Base-by-base conservation (phyloP, 2,329 filamentous ascomycete species). In the Beauveria scarabaeidicola region DNA sequence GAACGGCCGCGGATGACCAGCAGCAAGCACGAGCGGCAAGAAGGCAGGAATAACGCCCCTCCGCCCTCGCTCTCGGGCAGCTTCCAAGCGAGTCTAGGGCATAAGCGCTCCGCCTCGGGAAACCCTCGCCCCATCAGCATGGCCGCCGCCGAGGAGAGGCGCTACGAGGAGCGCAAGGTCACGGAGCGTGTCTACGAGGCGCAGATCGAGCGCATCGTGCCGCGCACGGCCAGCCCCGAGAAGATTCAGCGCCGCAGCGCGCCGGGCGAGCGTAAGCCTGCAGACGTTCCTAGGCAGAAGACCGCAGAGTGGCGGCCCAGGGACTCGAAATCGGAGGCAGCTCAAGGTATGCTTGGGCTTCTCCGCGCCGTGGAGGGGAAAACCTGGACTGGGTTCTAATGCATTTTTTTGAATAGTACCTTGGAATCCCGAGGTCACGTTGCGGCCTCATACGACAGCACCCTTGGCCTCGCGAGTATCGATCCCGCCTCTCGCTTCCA, bases 401-500 rank as follows among this genome's bases (percentile, higher is more conserved):
- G 40, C 40, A 17, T 38, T 61, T 8, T 52, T 25, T 55, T 27
- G 21, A 46, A 61, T 66, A 78, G 77, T 73, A 63, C 74, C 77
- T 68, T 97, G 94, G 94, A 86, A 85, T 59, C 93, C 94, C 0
- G 83, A 90, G 69, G 93, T 86, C 9, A 87, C 82, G 1, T 76
- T 97, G 23, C 78, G 92, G 40, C 78, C 83, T 6, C 84, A 84
- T 65, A 85, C 84, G 0, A 79, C 82, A 27, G 84, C 84, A 15
- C 94, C 94, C 4, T 76, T 96, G 54, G 91, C 91, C 9, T 86
- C 74, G 50, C 76, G 81, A 66, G 74, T 83, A 64, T 81, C 80
- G 7, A 77, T 81, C 61, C 83, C 89, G 21, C 93, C 93, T 2
- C 77, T 96, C 52, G 90, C 91, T 2, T 86, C 77, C 41, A 78